Percentiles rank a stretch among this genome's conserved stretches.
These are phyloP conservation scores for Plasmodium gonderi DNA, from an alignment of 169 alveolate genomes.

Conservation along the genomic window DNA sequence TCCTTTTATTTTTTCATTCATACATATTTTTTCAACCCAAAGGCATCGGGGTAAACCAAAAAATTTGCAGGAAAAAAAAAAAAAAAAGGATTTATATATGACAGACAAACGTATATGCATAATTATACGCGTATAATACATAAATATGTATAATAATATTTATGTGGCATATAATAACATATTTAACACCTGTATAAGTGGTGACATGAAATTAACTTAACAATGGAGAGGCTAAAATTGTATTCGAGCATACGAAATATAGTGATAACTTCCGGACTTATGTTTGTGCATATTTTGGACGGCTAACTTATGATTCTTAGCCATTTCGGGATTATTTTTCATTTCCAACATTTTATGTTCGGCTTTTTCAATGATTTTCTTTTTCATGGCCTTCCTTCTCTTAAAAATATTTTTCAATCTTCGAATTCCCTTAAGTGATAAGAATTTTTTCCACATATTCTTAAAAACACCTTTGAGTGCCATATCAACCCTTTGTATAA, in stretches of 20 bases:
- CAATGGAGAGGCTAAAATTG: not conserved
- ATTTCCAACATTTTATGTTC: constrained; percentile 46
- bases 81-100: not conserved
- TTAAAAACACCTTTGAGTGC: constrained; percentile 79
- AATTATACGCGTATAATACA: too few relatives aligned
- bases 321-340: constrained; percentile 37
- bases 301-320: constrained; percentile 27
- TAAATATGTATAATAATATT: too few relatives aligned
- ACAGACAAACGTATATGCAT: not conserved
- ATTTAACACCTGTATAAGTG: not conserved
- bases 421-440: constrained; percentile 73
- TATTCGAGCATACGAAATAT: constrained; percentile 51
- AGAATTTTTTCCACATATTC: constrained; percentile 81
- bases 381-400: constrained; percentile 73
- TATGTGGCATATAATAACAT: too few relatives aligned
- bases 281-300: constrained; percentile 1
- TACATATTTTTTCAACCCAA: not conserved
- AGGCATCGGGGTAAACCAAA: not conserved
- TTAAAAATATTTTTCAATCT: constrained; percentile 77
- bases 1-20: not conserved
- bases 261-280: constrained; percentile 28
- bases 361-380: constrained; percentile 64
- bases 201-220: not conserved
- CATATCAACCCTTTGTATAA: constrained; percentile 82
- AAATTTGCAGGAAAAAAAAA: too few relatives aligned